Conservation (phyloP, 202 grass and related monocot genomes). For the Musa balbisiana region DNA sequence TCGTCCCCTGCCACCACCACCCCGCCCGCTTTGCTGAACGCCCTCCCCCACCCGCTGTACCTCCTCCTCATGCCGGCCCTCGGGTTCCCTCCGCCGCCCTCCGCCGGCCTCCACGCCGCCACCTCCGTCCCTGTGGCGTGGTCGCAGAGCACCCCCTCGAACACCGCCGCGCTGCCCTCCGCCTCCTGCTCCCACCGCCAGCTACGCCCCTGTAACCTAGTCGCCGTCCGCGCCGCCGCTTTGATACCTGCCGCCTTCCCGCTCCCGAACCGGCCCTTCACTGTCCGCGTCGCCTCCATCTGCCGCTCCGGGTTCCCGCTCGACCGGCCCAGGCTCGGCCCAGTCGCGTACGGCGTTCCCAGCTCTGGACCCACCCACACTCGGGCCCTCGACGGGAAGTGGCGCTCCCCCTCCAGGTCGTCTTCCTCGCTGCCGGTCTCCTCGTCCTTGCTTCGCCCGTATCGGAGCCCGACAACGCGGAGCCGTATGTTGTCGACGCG, state of each 20-base stretch:
- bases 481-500: slow-evolving; percentile 63
- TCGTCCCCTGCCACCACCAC: slow-evolving; percentile 71
- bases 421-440: slow-evolving; percentile 10
- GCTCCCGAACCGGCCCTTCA: slow-evolving; percentile 53
- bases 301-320: slow-evolving; percentile 68
- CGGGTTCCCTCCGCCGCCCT: slow-evolving; percentile 28
- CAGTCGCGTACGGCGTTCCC: slow-evolving; percentile 56
- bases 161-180: slow-evolving; percentile 56
- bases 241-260: slow-evolving; percentile 19
- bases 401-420: slow-evolving; percentile 40
- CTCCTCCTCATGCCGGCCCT: slow-evolving; percentile 46
- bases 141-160: slow-evolving; percentile 74
- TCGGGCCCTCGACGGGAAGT: slow-evolving; percentile 69
- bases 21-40: slow-evolving; percentile 65
- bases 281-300: slow-evolving; percentile 51
- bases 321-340: slow-evolving; percentile 75
- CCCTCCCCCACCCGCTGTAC: slow-evolving; percentile 44
- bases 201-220: slow-evolving; percentile 35
- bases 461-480: slow-evolving; percentile 59
- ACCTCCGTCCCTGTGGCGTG: slow-evolving; percentile 49
- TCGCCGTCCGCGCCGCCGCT: slow-evolving; percentile 39
- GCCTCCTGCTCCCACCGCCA: slow-evolving; percentile 94
- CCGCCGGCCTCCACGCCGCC: slow-evolving; percentile 37
- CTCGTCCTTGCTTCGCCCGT: slow-evolving; percentile 22
- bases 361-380: slow-evolving; percentile 60